Evolutionary conservation across 768 basidiomycete genomes (phyloP), one percentile per base, ranked within the genome.

Genomic region (Tephrocybe sp.): DNA sequence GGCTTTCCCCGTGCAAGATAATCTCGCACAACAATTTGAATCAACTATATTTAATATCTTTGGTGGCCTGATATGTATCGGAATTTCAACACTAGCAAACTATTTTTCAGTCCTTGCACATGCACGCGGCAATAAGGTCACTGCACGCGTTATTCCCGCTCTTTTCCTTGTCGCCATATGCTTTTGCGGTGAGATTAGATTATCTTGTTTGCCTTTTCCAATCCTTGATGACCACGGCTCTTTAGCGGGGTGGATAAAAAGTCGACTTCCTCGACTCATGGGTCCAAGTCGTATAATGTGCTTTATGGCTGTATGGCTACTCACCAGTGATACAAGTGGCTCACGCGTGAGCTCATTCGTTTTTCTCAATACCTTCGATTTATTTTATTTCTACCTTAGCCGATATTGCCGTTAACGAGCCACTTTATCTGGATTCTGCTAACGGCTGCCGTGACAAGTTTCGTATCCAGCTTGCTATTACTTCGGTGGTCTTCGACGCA

Each of bases 11-110:
- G 69, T 72, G 2, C 73, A 79, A 53, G 69, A 73, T 33, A 73
- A 64, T 54, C 63, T 79, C 10, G 71, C 76, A 0, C 74, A 78
- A 54, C 75, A 78, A 57, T 54, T 78, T 3, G 77, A 77, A 57
- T 63, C 64, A 1, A 72, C 71, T 1, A 52, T 77, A 15, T 64
- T 78, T 22, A 73, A 76, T 47, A 63, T 74, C 7, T 59, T 67
- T 1, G 77, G 77, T 1, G 75, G 70, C 9, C 45, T 76, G 2
- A 29, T 62, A 8, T 74, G 69, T 9, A 70, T 77, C 41, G 70
- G 66, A 12, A 16, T 61, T 13, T 65, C 62, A n/a, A 30, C 55
- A 7, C 42, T 63, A 10, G 61, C 49, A 19, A 61, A 54, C 23
- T 59, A 43, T 31, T 39, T 61, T 19, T 55, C 65, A 16, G 49